Conservation (phyloP, 169 alveolate species). For the Eimeria maxima region DNA sequence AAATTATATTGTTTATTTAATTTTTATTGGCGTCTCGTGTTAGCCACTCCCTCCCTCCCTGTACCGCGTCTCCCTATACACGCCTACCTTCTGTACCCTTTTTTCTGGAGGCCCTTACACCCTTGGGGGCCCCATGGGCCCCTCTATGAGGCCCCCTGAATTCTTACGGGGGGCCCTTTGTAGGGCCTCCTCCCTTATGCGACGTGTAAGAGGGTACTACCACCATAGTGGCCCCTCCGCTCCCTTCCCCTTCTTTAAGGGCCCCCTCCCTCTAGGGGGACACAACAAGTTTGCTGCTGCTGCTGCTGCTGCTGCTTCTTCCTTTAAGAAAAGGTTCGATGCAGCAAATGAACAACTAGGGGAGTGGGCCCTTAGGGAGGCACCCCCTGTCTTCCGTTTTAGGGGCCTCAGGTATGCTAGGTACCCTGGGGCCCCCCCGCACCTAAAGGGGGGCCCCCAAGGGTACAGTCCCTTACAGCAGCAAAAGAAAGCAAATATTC, state of each 20-base stretch:
- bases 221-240: background rate
- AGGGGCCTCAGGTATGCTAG: background rate
- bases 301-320: background rate
- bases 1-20: background rate
- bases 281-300: background rate
- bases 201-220: background rate
- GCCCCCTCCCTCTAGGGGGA: constrained; percentile 2
- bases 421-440: constrained; percentile 41
- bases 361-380: background rate
- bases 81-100: too few relatives aligned
- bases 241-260: background rate
- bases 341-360: background rate
- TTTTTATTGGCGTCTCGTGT: background rate
- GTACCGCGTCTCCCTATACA: background rate
- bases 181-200: background rate
- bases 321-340: background rate
- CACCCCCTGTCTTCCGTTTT: background rate
- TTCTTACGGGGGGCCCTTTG: background rate
- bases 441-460: background rate
- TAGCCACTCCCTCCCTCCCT: too few relatives aligned
- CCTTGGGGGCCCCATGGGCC: background rate
- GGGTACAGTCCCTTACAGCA: background rate
- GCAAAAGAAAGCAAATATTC: background rate
- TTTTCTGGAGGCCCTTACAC: background rate
- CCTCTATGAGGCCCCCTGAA: background rate